Conservation (phyloP, 192 early-diverging fungal genomes). For the Lunasporangiospora selenospora region DNA sequence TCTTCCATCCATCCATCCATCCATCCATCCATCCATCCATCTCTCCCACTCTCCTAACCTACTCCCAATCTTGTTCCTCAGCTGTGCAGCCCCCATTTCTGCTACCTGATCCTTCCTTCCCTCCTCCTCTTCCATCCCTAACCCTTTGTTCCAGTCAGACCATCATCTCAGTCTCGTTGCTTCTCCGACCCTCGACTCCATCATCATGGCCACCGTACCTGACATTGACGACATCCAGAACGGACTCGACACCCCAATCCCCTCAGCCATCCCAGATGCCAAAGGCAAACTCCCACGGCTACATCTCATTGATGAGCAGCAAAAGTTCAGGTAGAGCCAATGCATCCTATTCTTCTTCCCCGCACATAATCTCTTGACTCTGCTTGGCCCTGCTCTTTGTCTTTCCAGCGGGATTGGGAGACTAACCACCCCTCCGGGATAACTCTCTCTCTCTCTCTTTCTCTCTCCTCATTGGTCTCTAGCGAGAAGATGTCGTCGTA, state of each 20-base stretch:
- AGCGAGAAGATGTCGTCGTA: conserved; percentile 75
- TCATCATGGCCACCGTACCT: conserved; percentile 43
- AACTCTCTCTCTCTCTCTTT: neutral
- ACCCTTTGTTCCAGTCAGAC: no score
- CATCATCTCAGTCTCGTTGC: no score
- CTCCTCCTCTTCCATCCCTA: no score
- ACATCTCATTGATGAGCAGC: conserved; percentile 82
- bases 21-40: no score
- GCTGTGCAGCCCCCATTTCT: no score
- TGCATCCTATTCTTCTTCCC: neutral
- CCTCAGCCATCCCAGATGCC: neutral
- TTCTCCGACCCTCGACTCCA: no score
- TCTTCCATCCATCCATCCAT: no score
- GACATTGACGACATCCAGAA: conserved; percentile 32
- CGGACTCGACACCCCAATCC: conserved; percentile 16
- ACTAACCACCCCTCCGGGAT: no score
- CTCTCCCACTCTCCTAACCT: no score
- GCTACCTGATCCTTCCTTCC: no score
- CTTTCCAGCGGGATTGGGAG: no score
- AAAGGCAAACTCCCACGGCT: conserved; percentile 44
- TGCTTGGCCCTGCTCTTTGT: neutral
- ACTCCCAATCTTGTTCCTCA: no score
- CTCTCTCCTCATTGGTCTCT: neutral
- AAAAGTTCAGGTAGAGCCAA: conserved; percentile 78
- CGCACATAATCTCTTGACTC: neutral